Base-by-base conservation (phyloP, 2,329 filamentous ascomycete genomes). In the Penicillium sp. region DNA sequence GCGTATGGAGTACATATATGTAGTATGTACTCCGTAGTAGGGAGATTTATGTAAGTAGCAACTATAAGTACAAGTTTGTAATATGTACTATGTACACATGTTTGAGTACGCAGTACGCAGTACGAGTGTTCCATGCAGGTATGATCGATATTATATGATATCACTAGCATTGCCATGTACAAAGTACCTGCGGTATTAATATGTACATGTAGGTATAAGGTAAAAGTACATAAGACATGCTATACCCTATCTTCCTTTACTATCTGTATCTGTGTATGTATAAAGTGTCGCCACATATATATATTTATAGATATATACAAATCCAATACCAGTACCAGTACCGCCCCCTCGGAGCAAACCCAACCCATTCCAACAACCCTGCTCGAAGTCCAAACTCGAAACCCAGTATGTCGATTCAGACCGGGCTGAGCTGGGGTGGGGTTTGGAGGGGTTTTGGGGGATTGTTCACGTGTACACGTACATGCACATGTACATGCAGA, bases 391-490 rank as follows among this genome's bases (percentile, higher is more conserved):
- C 12, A 38, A 27, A 17, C 13, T 29, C 15, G 19, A 50, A 35
- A 35, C n/a, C 21, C 2, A 13, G 31, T 7, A 12, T 38, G 25
- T 1, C 8, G 19, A 51, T 37, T 19, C 31, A 37, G 21, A 25
- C 46, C 15, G 29, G 38, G 25, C 42, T 45, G 23, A 7, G 42
- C 23, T 25, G 45, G 29, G 40, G 29, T 7, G 17, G 29, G 25
- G 23, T 17, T 42, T 27, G 41, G 42, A 7, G 41, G 15, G 23
- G 15, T 6, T 43, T 15, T 25, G 25, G 13, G 27, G 12, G 31
- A 12, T 45, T 43, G 46, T 23, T 56, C 47, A 51, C 38, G 40
- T 56, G 54, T 56, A 38, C 19, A 21, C 21, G 7, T 43, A 50
- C 46, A 43, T 50, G 10, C 37, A 50, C 38, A 43, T 43, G 10